These are phyloP conservation scores for Raphanus sativus DNA, from an alignment of 345 rosid genomes.

Conservation along the genomic window DNA sequence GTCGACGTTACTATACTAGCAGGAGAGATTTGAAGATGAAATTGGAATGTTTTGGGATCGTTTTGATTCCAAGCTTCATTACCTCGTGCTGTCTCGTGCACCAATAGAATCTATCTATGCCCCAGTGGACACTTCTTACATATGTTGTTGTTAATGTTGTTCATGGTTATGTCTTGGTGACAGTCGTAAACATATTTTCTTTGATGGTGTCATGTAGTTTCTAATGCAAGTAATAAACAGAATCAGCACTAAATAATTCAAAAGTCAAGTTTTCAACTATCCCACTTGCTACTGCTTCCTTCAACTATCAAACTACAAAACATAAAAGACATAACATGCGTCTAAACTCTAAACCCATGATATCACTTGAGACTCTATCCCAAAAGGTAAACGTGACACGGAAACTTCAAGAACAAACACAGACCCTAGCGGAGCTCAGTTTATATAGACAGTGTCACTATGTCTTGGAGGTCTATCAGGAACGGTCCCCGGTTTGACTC, in stretches of 20 bases:
- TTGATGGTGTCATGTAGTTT: not conserved
- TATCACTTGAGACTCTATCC: slow-evolving; percentile 11
- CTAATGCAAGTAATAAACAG: not conserved
- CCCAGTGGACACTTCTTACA: not conserved
- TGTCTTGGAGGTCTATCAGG: slow-evolving; percentile 93
- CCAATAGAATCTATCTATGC: not conserved
- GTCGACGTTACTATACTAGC: too few species aligned
- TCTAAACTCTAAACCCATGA: not conserved
- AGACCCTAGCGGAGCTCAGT: slow-evolving; percentile 44
- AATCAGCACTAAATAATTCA: not conserved
- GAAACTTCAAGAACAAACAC: slow-evolving; percentile 8
- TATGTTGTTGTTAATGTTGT: not conserved
- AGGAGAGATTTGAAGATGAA: slow-evolving; percentile 19
- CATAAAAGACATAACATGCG: slow-evolving; percentile 22
- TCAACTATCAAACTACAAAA: slow-evolving; percentile 10
- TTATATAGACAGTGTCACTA: slow-evolving; percentile 81
- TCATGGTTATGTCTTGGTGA: not conserved
- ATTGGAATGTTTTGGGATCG: slow-evolving; percentile 30
- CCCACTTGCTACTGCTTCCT: not conserved
- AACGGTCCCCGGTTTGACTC: slow-evolving; percentile 81
- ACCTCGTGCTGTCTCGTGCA: slow-evolving; percentile 26
- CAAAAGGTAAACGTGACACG: slow-evolving; percentile 5
- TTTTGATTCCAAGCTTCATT: slow-evolving; percentile 6
- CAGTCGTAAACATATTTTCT: not conserved
- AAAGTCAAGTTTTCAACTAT: slow-evolving; percentile 12